phyloP scores from a whole-genome alignment of 73 alveolate genomes.

The Uronychia binucleata region DNA sequence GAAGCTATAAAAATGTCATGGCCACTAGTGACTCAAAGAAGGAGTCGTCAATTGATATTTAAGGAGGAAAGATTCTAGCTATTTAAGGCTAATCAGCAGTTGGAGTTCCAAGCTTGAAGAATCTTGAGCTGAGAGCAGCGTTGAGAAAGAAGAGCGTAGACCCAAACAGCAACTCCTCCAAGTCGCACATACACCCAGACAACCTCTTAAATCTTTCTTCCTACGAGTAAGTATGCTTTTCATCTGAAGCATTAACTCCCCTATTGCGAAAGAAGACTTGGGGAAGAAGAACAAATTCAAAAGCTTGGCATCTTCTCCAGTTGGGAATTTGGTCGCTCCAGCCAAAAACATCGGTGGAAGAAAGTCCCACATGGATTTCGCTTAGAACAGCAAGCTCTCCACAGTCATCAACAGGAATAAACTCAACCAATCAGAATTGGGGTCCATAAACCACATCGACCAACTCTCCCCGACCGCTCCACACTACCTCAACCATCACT shows the following conservation, averaged over 20 bases:
- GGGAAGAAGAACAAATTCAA: not conserved
- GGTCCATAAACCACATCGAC: not conserved
- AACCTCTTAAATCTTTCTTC: not conserved
- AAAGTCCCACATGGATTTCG: not conserved
- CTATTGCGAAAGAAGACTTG: not conserved
- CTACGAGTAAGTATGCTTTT: not conserved
- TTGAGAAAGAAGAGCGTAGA: not conserved
- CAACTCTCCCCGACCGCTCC: not conserved
- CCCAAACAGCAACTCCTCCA: not conserved
- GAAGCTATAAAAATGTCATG: too few relatives aligned
- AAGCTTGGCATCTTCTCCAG: not conserved
- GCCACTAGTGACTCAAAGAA: too few relatives aligned
- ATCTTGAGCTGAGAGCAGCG: not conserved
- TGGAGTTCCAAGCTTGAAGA: not conserved
- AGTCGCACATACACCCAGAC: not conserved
- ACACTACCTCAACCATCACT: slow-evolving; percentile 2
- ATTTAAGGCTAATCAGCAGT: too few relatives aligned
- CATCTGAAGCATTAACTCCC: not conserved
- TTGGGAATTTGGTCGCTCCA: not conserved
- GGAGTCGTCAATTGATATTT: not conserved
- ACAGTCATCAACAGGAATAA: not conserved
- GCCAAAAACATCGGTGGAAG: not conserved
- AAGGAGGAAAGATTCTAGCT: too few relatives aligned
- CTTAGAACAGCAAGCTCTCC: not conserved
- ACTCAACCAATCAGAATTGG: not conserved